phyloP scores from a whole-genome alignment of 2,329 filamentous ascomycete species.

The Stagonosporopsis chrysanthemi region DNA sequence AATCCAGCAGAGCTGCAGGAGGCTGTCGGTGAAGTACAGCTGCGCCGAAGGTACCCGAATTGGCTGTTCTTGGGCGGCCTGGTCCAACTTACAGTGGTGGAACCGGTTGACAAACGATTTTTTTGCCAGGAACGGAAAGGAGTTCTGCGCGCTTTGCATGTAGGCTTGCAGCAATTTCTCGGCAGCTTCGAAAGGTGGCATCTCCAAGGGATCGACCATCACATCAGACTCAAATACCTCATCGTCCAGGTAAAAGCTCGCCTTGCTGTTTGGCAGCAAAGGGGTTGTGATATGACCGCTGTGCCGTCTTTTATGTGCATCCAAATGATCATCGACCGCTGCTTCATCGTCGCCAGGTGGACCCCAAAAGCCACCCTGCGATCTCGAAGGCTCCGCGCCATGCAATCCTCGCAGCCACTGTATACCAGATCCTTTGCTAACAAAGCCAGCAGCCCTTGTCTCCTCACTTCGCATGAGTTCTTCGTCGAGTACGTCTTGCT shows the following conservation, averaged over 20 bases:
- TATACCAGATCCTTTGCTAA: constrained; percentile 35
- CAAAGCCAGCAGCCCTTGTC: constrained; percentile 36
- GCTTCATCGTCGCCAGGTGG: constrained; percentile 26
- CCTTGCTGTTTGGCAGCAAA: constrained; percentile 26
- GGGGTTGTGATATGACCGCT: constrained; percentile 10
- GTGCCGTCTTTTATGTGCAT: constrained; percentile 21
- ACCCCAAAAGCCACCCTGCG: constrained; percentile 23
- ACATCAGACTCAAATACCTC: constrained; percentile 30
- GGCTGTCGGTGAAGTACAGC: too few species aligned
- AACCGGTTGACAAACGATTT: constrained; percentile 44
- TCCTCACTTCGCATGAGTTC: constrained; percentile 31
- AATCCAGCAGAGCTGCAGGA: not conserved
- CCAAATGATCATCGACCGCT: constrained; percentile 22
- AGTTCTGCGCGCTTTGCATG: constrained; percentile 34
- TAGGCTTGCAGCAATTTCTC: constrained; percentile 42
- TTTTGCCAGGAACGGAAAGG: constrained; percentile 41
- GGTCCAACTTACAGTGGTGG: constrained; percentile 29
- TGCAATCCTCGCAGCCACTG: constrained; percentile 35
- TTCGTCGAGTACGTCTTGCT: constrained; percentile 34
- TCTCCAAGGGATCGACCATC: constrained; percentile 31
- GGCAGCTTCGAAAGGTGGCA: constrained; percentile 40
- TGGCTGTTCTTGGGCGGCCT: not conserved
- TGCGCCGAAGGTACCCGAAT: not conserved
- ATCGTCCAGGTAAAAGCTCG: constrained; percentile 44
- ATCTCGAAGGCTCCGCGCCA: constrained; percentile 12